These are phyloP conservation scores for Fusarium sp. DNA, from an alignment of 2,329 filamentous ascomycete genomes.

Conservation along the genomic window DNA sequence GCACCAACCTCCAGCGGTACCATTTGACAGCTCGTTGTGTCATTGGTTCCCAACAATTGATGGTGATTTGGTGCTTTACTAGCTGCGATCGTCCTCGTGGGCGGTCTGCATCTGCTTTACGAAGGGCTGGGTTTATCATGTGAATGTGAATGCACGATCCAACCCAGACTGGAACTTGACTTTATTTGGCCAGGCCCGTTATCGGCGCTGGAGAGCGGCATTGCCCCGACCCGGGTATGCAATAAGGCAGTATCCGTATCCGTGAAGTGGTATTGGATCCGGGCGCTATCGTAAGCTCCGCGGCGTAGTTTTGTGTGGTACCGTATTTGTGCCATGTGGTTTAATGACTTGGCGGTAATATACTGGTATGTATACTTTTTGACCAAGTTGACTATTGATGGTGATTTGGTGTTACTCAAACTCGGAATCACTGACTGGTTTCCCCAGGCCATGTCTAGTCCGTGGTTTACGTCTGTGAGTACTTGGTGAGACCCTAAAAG, in stretches of 20 bases:
- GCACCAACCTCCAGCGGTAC: conserved; percentile 17
- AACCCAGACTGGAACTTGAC: conserved; percentile 12
- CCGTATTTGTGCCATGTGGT: conserved; percentile 21
- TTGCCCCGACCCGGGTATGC: conserved; percentile 23
- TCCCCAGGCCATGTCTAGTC: neutral
- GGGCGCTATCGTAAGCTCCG: conserved; percentile 24
- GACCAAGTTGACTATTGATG: neutral
- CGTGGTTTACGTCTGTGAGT: neutral
- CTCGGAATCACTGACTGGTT: neutral
- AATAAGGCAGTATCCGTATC: conserved; percentile 20
- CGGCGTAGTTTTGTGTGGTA: conserved; percentile 19
- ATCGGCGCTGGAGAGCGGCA: conserved; percentile 17
- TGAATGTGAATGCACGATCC: conserved; percentile 31
- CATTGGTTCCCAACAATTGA: conserved; percentile 29
- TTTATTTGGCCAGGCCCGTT: conserved; percentile 30
- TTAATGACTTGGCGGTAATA: conserved; percentile 14
- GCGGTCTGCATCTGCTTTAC: conserved; percentile 34
- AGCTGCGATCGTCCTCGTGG: conserved; percentile 9
- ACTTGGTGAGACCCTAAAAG: conserved; percentile 1
- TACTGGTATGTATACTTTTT: neutral
- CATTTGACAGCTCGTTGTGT: conserved; percentile 12
- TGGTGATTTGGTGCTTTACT: conserved; percentile 19
- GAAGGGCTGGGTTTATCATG: conserved; percentile 16
- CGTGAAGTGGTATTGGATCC: neutral
- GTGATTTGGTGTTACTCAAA: neutral